Conservation (phyloP, 495 filamentous ascomycete genomes). For the Trichoderma orchidacearum region DNA sequence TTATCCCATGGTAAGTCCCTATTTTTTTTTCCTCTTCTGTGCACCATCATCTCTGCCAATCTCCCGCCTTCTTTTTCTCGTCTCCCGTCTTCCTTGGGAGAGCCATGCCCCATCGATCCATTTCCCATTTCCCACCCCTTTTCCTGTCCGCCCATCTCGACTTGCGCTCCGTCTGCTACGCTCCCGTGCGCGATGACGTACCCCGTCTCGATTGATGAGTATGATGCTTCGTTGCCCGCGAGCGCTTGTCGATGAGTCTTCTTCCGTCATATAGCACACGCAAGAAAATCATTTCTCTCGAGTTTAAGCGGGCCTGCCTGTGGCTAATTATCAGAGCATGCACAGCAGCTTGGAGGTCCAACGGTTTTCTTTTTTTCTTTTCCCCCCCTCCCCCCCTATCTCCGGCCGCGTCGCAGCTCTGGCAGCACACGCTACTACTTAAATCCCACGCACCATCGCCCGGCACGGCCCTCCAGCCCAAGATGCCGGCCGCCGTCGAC, state of each 20-base stretch:
- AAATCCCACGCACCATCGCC: background rate
- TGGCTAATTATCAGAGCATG: background rate
- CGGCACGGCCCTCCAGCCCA: conserved; percentile 8
- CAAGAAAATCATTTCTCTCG: too few relatives aligned
- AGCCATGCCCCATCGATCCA: background rate
- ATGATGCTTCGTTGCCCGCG: too few relatives aligned
- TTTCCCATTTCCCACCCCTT: background rate
- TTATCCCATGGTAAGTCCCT: background rate
- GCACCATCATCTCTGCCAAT: too few relatives aligned
- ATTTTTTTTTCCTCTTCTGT: background rate
- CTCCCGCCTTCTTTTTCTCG: background rate
- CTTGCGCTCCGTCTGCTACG: background rate
- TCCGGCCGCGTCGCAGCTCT: too few relatives aligned
- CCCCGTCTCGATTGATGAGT: background rate
- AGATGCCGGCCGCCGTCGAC: conserved; percentile 81
- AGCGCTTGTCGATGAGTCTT: too few relatives aligned
- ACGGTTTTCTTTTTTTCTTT: background rate
- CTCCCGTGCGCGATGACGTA: background rate
- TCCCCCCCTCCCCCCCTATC: background rate
- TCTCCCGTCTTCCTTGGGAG: background rate
- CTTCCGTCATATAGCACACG: too few relatives aligned
- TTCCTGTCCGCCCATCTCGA: background rate
- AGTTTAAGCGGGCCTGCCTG: background rate
- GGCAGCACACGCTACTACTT: background rate
- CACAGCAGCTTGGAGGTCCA: background rate